These are phyloP conservation scores for Acanthamoeba comandoni DNA, from an alignment of 208 protist species.

Conservation along the genomic window DNA sequence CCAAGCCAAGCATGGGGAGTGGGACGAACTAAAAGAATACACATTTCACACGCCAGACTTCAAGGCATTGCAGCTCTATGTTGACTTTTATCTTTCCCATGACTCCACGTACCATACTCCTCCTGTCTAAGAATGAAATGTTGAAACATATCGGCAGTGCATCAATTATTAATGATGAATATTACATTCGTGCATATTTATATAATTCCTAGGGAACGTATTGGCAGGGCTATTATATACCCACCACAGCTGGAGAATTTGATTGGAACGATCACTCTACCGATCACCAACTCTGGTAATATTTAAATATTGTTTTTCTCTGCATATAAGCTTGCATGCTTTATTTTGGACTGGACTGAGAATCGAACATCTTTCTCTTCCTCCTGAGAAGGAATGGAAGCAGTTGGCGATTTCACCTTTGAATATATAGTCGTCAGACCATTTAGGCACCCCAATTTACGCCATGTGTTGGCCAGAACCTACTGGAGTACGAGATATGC, in stretches of 20 bases:
- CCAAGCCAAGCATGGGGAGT: no score
- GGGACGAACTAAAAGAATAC: conserved; percentile 58
- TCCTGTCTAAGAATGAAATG: no score
- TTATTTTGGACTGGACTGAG: no score
- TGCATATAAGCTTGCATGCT: no score
- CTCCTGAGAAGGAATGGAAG: neutral
- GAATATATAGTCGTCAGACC: conserved; percentile 59
- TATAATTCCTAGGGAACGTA: neutral
- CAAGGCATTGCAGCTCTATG: conserved; percentile 5
- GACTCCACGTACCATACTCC: conserved; percentile 4
- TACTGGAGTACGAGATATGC: conserved; percentile 53
- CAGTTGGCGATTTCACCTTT: conserved; percentile 28
- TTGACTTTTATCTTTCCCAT: conserved; percentile 1
- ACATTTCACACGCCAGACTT: conserved; percentile 42
- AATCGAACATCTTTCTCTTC: neutral
- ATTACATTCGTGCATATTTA: no score
- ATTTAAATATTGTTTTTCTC: no score
- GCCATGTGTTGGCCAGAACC: conserved; percentile 12
- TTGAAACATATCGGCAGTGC: no score
- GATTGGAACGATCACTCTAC: conserved; percentile 21
- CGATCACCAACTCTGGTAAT: conserved; percentile 12
- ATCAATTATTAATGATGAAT: no score
- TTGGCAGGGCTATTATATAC: conserved; percentile 18
- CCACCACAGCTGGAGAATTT: neutral
- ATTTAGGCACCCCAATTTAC: conserved; percentile 9